These are phyloP conservation scores for Tolypocladium cylindrosporum DNA, from an alignment of 2,329 filamentous ascomycete genomes.

Conservation along the genomic window DNA sequence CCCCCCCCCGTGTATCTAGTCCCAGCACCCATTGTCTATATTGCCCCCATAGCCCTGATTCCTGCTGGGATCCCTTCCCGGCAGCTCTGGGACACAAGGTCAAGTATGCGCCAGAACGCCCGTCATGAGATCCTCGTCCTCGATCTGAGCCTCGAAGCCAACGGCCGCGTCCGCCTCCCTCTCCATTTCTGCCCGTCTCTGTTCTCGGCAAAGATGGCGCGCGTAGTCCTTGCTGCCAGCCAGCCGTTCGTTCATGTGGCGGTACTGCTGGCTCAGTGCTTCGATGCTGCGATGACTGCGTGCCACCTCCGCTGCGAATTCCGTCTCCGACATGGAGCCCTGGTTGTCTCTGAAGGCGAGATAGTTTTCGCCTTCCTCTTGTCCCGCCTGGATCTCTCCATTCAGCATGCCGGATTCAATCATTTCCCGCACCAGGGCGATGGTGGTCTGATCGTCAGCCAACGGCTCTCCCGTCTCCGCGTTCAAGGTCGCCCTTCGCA, in stretches of 20 bases:
- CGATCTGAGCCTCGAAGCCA: constrained; percentile 37
- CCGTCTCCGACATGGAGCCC: constrained; percentile 35
- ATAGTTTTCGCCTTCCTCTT: constrained; percentile 31
- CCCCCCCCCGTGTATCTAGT: neutral
- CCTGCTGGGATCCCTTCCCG: neutral
- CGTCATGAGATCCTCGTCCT: constrained; percentile 54
- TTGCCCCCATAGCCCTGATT: neutral
- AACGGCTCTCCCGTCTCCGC: constrained; percentile 40
- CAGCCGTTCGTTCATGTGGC: constrained; percentile 43
- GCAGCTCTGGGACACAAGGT: neutral
- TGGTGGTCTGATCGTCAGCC: constrained; percentile 30
- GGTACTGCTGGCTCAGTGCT: constrained; percentile 35
- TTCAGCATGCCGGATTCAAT: constrained; percentile 42
- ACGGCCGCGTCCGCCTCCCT: constrained; percentile 18
- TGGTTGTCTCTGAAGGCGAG: constrained; percentile 39
- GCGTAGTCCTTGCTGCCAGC: constrained; percentile 47
- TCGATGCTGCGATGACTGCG: constrained; percentile 31
- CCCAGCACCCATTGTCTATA: neutral
- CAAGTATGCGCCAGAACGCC: constrained; percentile 21
- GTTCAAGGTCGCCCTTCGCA: constrained; percentile 40
- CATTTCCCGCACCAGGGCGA: constrained; percentile 42
- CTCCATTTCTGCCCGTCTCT: constrained; percentile 36
- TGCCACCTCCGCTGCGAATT: constrained; percentile 38
- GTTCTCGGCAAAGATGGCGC: constrained; percentile 33
- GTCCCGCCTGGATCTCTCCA: constrained; percentile 38